These are phyloP conservation scores for Pichia nakasei DNA, from an alignment of 805 yeast genomes.

Conservation along the genomic window DNA sequence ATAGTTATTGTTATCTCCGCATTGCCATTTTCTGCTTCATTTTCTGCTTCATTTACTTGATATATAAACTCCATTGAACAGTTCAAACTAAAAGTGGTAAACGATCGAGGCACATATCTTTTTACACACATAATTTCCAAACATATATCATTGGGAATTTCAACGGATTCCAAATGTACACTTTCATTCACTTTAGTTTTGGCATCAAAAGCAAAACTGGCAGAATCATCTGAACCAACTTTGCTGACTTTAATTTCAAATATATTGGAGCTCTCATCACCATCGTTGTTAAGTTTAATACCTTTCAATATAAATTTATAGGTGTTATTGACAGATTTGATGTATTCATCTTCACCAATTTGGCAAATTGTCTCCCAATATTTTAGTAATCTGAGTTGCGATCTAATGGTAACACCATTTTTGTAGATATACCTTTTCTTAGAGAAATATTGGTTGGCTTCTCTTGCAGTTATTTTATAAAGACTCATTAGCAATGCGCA, in stretches of 20 bases:
- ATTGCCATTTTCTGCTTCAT: too few species aligned
- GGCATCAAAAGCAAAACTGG: neutral
- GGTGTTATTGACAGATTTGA: neutral
- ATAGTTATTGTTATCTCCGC: conserved; percentile 3
- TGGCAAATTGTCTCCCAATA: conserved; percentile 32
- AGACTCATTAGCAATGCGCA: conserved; percentile 61
- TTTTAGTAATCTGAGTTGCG: conserved; percentile 58
- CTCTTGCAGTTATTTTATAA: conserved; percentile 27
- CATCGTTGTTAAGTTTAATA: neutral
- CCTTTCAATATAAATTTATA: neutral
- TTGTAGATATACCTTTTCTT: conserved; percentile 44
- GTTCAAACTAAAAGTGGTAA: conserved; percentile 6
- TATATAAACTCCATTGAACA: conserved; percentile 1
- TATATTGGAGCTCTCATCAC: too few species aligned
- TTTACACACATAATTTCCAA: neutral
- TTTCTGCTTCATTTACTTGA: neutral
- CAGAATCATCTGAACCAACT: too few species aligned
- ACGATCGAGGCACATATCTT: neutral
- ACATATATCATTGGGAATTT: conserved; percentile 4
- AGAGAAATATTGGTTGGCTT: conserved; percentile 48
- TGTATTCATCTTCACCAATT: neutral
- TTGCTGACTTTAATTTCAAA: neutral
- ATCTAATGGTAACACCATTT: conserved; percentile 59
- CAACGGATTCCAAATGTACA: neutral
- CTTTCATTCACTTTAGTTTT: neutral